These are phyloP conservation scores for Fusarium illudens DNA, from an alignment of 2,329 filamentous ascomycete genomes.

Conservation along the genomic window DNA sequence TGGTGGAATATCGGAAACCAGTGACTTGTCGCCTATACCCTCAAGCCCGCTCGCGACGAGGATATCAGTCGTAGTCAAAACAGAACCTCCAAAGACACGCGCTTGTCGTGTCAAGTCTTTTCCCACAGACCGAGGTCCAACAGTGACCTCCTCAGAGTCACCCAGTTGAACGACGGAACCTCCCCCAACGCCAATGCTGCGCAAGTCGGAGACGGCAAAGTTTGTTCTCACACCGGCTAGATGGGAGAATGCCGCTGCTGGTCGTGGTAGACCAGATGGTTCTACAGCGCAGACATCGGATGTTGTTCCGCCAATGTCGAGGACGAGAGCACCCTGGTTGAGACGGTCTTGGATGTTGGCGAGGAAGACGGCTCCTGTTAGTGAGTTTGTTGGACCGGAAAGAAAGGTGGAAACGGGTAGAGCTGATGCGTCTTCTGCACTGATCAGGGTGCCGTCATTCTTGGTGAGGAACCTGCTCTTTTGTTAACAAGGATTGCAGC, in stretches of 20 bases:
- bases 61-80: constrained; percentile 14
- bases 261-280: constrained; percentile 14
- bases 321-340: neutral
- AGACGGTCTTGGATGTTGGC: neutral
- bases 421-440: constrained; percentile 58
- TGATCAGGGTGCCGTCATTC: constrained; percentile 68
- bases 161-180: constrained; percentile 7
- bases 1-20: neutral
- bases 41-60: neutral
- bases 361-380: constrained; percentile 58
- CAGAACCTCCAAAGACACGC: constrained; percentile 7
- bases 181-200: constrained; percentile 22
- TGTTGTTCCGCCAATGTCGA: constrained; percentile 23
- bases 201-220: constrained; percentile 13
- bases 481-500: constrained; percentile 36
- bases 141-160: neutral
- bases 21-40: neutral
- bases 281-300: constrained; percentile 14
- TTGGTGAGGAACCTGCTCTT: constrained; percentile 65
- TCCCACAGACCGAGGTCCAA: constrained; percentile 12
- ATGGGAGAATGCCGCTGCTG: constrained; percentile 11
- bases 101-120: constrained; percentile 9
- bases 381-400: constrained; percentile 68
- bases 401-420: constrained; percentile 68
- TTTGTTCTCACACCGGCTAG: constrained; percentile 14